A percentile compares a stretch with the other conserved stretches of the same genome.
Evolutionary conservation across 2,329 filamentous ascomycete species (phyloP).

Genomic region (Boeremia exigua): DNA sequence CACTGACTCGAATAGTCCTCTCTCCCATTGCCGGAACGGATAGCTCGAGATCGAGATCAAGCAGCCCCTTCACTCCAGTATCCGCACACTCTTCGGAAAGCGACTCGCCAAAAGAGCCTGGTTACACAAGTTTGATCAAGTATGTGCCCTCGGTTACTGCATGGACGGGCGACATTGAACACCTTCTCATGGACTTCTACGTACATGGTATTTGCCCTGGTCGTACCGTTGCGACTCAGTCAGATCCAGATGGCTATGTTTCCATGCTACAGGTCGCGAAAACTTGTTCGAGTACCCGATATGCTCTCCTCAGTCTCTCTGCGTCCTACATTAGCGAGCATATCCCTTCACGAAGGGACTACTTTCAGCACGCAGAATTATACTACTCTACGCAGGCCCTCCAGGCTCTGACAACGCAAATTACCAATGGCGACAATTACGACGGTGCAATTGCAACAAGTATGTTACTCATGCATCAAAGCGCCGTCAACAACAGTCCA

Average conservation of each 20-base stretch:
- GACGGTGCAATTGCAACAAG: slow-evolving; percentile 41
- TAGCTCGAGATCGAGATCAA: slow-evolving; percentile 26
- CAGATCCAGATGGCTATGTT: slow-evolving; percentile 40
- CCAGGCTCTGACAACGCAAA: slow-evolving; percentile 36
- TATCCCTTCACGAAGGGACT: slow-evolving; percentile 34
- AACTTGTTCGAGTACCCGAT: slow-evolving; percentile 38
- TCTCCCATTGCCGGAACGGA: slow-evolving; percentile 37
- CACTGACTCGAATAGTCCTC: slow-evolving; percentile 32
- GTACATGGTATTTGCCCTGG: slow-evolving; percentile 41
- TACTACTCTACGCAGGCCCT: slow-evolving; percentile 44
- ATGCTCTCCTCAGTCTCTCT: slow-evolving; percentile 40
- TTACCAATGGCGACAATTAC: slow-evolving; percentile 34
- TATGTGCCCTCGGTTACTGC: slow-evolving; percentile 30
- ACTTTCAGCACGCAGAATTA: slow-evolving; percentile 40
- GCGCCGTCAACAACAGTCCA: slow-evolving; percentile 31
- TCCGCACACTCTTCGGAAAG: slow-evolving; percentile 37
- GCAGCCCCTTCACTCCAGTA: slow-evolving; percentile 35
- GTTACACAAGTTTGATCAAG: slow-evolving; percentile 37
- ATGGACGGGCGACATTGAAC: slow-evolving; percentile 35
- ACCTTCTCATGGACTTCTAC: slow-evolving; percentile 40
- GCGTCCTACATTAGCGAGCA: slow-evolving; percentile 43
- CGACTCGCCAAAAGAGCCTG: slow-evolving; percentile 30
- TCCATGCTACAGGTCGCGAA: slow-evolving; percentile 32
- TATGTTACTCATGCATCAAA: slow-evolving; percentile 44
- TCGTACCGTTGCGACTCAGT: slow-evolving; percentile 33